These are phyloP conservation scores for Silene latifolia DNA, from an alignment of 148 eudicot species.

Conservation along the genomic window DNA sequence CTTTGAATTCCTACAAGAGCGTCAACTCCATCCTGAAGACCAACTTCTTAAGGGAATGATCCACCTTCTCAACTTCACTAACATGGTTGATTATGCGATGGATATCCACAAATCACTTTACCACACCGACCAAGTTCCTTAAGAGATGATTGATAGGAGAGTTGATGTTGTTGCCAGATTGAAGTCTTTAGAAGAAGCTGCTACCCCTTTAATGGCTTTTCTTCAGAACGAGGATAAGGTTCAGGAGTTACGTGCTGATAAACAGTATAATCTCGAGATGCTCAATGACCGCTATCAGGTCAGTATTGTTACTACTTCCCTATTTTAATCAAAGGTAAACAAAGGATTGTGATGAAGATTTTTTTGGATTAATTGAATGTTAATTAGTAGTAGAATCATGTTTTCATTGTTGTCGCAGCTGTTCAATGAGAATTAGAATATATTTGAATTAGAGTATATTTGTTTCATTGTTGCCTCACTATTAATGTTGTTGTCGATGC, in stretches of 20 bases:
- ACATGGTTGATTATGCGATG: constrained; percentile 99
- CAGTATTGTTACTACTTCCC: too few species aligned
- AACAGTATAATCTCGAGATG: constrained; percentile 90
- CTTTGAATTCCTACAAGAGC: constrained; percentile 82
- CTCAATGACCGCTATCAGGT: constrained; percentile 78
- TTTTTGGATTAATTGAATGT: too few species aligned
- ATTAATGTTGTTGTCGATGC: too few species aligned
- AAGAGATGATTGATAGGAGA: constrained; percentile 96
- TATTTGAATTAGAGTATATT: too few species aligned
- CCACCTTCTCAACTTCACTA: constrained; percentile 77
- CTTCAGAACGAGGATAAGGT: constrained; percentile 78
- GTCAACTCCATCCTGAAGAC: constrained; percentile 52
- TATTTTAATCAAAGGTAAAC: too few species aligned
- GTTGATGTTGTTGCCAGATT: constrained; percentile 81
- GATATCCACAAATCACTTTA: constrained; percentile 93
- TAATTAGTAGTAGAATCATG: too few species aligned
- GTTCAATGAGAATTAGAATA: too few species aligned
- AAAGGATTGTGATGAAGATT: too few species aligned
- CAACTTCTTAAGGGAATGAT: constrained; percentile 75
- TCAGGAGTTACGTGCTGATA: constrained; percentile 87
- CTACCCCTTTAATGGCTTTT: constrained; percentile 71
- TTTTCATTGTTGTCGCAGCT: too few species aligned
- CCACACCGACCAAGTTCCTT: constrained; percentile 82
- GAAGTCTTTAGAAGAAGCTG: constrained; percentile 83
- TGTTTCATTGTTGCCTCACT: too few species aligned